These are phyloP conservation scores for Hortiboletus campestris DNA, from an alignment of 768 basidiomycete species.

Conservation along the genomic window DNA sequence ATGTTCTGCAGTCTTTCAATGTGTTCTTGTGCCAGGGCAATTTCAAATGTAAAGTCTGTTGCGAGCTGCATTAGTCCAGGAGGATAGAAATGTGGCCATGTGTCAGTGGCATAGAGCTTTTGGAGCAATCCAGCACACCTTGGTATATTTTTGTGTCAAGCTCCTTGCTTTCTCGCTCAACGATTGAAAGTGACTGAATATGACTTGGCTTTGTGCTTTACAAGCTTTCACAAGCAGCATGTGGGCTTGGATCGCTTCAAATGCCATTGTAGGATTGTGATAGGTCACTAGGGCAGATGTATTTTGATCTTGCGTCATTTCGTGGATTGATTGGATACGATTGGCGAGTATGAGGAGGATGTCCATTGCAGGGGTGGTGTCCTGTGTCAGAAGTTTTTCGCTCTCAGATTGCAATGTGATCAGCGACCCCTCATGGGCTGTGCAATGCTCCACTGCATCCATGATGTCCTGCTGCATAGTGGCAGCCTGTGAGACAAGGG, in stretches of 20 bases:
- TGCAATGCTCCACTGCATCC: background rate
- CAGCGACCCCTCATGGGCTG: conserved; percentile 2
- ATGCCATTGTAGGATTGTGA: background rate
- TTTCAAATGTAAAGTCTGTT: conserved; percentile 14
- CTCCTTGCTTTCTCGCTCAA: conserved; percentile 8
- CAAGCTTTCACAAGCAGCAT: conserved; percentile 2
- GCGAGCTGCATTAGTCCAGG: background rate
- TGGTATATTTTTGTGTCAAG: conserved; percentile 4
- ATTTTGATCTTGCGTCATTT: background rate
- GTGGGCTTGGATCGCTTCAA: background rate
- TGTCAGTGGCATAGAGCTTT: background rate
- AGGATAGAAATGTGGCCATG: background rate
- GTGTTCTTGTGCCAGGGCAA: background rate
- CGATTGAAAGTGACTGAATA: conserved; percentile 1
- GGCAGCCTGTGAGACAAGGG: background rate
- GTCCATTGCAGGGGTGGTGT: conserved; percentile 6
- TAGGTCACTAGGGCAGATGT: background rate
- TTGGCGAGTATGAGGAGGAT: conserved; percentile 2
- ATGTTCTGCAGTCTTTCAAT: background rate
- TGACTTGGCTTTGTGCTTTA: conserved; percentile 6
- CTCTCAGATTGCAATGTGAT: background rate
- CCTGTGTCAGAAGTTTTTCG: conserved; percentile 1
- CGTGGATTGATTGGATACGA: conserved; percentile 6
- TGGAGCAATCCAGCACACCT: background rate
- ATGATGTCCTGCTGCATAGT: conserved; percentile 8